Conservation (phyloP, 2,329 filamentous ascomycete species). For the Dactylellina sp. region DNA sequence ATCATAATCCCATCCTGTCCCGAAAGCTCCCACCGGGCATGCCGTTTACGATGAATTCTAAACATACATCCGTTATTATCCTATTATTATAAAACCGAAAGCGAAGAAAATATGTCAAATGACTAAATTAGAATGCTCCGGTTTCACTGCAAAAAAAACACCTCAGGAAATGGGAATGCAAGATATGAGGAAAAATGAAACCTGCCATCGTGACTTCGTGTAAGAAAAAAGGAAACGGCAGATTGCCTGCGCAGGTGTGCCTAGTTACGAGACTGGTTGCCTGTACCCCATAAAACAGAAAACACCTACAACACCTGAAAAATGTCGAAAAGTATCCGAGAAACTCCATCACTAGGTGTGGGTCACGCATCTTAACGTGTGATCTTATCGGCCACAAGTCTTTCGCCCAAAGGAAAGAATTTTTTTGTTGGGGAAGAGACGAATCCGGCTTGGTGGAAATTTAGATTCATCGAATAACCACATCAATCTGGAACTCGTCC, state of each 20-base stretch:
- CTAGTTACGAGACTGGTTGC: no score
- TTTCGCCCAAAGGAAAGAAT: slow-evolving; percentile 7
- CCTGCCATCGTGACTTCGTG: slow-evolving; percentile 46
- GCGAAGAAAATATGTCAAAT: slow-evolving; percentile 4
- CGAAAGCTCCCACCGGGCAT: slow-evolving; percentile 8
- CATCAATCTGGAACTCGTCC: slow-evolving; percentile 80
- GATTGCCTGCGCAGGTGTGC: not conserved
- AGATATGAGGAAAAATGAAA: slow-evolving; percentile 18
- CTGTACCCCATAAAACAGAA: no score
- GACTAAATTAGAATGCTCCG: no score
- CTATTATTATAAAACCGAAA: no score
- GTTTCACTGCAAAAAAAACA: slow-evolving; percentile 20
- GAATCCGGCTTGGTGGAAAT: not conserved
- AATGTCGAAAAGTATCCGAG: slow-evolving; percentile 53
- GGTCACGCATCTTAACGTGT: slow-evolving; percentile 33
- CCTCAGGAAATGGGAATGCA: slow-evolving; percentile 9
- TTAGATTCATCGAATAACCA: slow-evolving; percentile 31
- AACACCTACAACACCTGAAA: slow-evolving; percentile 30
- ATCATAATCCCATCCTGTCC: not conserved
- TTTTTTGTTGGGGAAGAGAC: slow-evolving; percentile 41
- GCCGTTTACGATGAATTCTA: no score
- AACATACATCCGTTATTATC: no score
- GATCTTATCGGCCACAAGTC: not conserved
- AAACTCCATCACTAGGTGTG: slow-evolving; percentile 38
- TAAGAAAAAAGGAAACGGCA: not conserved